Percentiles rank a stretch among this genome's conserved stretches.
phyloP scores from a whole-genome alignment of 306 rosid genomes.

The Cicer bijugum region DNA sequence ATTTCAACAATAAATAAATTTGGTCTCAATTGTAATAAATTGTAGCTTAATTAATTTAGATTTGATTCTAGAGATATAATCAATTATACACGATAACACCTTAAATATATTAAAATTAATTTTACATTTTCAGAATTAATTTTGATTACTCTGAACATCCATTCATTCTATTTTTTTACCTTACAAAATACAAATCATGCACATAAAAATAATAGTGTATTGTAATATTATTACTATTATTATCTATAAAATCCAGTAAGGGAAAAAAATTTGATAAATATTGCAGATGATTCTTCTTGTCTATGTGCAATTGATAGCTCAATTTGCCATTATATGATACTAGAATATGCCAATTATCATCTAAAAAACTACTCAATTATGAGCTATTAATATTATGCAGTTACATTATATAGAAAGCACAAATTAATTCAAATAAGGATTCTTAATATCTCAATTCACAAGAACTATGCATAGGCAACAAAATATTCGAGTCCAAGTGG shows the following conservation, averaged over 20 bases:
- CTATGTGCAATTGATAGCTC: constrained; percentile 36
- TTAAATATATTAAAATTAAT: no score
- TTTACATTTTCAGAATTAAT: no score
- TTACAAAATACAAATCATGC: constrained; percentile 19
- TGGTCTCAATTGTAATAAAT: no score
- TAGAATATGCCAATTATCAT: constrained; percentile 10
- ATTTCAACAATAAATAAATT: no score
- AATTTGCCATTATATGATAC: background rate
- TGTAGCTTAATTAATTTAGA: no score
- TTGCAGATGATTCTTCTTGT: constrained; percentile 47
- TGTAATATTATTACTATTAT: background rate
- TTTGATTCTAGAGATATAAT: no score
- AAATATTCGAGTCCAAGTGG: constrained; percentile 23
- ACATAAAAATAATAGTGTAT: background rate
- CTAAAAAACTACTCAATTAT: background rate
- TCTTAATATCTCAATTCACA: background rate
- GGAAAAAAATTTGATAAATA: constrained; percentile 4
- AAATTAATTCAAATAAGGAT: constrained; percentile 18
- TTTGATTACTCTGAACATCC: no score
- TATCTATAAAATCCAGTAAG: background rate
- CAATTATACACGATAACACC: no score
- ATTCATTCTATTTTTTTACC: background rate
- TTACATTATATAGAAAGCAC: background rate
- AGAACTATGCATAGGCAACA: constrained; percentile 25
- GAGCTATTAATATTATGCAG: background rate